These are phyloP conservation scores for Rhodosporidiobolus odoratus DNA, from an alignment of 768 basidiomycete genomes.

Conservation along the genomic window DNA sequence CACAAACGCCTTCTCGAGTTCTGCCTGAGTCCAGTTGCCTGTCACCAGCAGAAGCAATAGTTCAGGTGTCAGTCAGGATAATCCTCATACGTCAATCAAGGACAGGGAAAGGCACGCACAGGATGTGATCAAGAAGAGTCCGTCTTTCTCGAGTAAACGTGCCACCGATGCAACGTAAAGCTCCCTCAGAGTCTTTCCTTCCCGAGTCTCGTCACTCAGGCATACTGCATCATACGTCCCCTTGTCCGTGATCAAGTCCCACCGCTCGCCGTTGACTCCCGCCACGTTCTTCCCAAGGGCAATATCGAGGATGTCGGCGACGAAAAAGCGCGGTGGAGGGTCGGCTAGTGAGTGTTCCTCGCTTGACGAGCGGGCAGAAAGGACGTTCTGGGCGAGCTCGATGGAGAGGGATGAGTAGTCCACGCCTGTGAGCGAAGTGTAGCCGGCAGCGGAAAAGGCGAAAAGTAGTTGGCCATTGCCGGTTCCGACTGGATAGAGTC, in stretches of 20 bases:
- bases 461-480: slow-evolving; percentile 44
- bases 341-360: background rate
- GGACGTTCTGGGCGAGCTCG: slow-evolving; percentile 44
- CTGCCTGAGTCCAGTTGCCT: slow-evolving; percentile 50
- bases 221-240: slow-evolving; percentile 51
- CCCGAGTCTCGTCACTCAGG: slow-evolving; percentile 42
- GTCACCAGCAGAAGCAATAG: background rate
- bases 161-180: slow-evolving; percentile 47
- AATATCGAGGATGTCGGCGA: slow-evolving; percentile 33
- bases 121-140: slow-evolving; percentile 49
- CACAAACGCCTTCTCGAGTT: slow-evolving; percentile 46
- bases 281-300: slow-evolving; percentile 22
- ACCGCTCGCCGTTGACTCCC: slow-evolving; percentile 43
- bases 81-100: too few relatives aligned
- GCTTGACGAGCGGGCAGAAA: background rate
- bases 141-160: slow-evolving; percentile 44
- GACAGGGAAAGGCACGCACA: slow-evolving; percentile 29
- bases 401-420: slow-evolving; percentile 49
- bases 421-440: slow-evolving; percentile 46
- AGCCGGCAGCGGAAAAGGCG: slow-evolving; percentile 36
- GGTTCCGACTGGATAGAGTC: slow-evolving; percentile 42
- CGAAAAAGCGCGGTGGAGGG: slow-evolving; percentile 25
- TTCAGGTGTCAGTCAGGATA: too few relatives aligned
- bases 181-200: slow-evolving; percentile 43
- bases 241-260: slow-evolving; percentile 49